Conservation (phyloP, 2,329 filamentous ascomycete species). For the Ophiostoma sp. region DNA sequence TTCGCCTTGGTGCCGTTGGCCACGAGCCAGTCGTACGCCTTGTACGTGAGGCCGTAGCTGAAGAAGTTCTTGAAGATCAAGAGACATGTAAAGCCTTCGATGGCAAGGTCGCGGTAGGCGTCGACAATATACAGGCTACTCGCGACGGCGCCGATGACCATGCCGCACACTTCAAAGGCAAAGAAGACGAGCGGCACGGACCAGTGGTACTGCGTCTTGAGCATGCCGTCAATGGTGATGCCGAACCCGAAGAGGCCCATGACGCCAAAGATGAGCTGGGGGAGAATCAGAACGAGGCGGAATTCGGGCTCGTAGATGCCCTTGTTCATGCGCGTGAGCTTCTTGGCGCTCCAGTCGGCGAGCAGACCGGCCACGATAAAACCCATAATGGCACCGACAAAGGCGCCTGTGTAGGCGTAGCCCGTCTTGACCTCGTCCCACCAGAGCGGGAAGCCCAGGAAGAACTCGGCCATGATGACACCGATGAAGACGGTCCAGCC, state of each 20-base stretch:
- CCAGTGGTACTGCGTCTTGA: conserved; percentile 57
- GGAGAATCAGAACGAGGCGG: conserved; percentile 73
- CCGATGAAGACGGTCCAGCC: conserved; percentile 95
- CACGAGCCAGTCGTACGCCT: conserved; percentile 77
- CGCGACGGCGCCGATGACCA: conserved; percentile 86
- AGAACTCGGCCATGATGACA: conserved; percentile 74
- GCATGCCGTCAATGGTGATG: conserved; percentile 59
- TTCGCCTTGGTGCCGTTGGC: conserved; percentile 52
- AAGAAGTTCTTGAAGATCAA: conserved; percentile 95
- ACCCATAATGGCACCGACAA: conserved; percentile 73
- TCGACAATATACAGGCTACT: conserved; percentile 86
- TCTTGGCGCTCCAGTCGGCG: conserved; percentile 65
- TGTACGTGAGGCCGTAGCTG: conserved; percentile 77
- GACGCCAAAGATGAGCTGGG: conserved; percentile 71
- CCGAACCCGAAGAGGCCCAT: conserved; percentile 82
- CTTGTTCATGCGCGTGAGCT: conserved; percentile 66
- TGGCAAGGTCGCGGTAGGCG: conserved; percentile 77
- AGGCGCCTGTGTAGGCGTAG: conserved; percentile 81
- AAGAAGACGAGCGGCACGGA: conserved; percentile 76
- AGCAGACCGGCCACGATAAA: conserved; percentile 69
- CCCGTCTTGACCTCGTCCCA: conserved; percentile 77
- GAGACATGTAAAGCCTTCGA: conserved; percentile 85
- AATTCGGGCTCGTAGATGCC: conserved; percentile 92
- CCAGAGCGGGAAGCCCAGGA: conserved; percentile 73
- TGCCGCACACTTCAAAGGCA: conserved; percentile 74